Percentiles rank a stretch among this genome's conserved stretches.
Conservation (phyloP, 441 rosid genomes). For the Croton laevigatus region DNA sequence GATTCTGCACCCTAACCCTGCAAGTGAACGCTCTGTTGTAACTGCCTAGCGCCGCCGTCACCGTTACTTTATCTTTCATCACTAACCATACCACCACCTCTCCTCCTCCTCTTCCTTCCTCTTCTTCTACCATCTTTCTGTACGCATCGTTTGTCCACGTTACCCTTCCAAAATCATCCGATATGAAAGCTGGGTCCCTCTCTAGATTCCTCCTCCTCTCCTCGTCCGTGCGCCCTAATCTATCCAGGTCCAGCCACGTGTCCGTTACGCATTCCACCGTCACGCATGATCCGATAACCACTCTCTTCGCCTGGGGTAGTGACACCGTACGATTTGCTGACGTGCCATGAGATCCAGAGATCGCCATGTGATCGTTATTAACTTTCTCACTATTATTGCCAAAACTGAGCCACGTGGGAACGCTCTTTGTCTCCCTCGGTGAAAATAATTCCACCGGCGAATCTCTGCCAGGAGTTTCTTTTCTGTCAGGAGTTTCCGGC, state of each 20-base stretch:
- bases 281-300: constrained; percentile 45
- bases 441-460: background rate
- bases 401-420: constrained; percentile 49
- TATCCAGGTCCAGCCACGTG: constrained; percentile 52
- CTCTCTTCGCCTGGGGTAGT: constrained; percentile 22
- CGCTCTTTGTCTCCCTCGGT: constrained; percentile 12
- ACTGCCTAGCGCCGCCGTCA: constrained; percentile 18
- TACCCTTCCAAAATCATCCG: constrained; percentile 61
- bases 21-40: constrained; percentile 51
- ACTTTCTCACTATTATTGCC: constrained; percentile 21
- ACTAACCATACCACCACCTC: constrained; percentile 50
- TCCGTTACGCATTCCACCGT: constrained; percentile 75
- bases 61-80: constrained; percentile 42
- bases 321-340: background rate
- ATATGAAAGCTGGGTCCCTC: constrained; percentile 69
- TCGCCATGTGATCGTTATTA: background rate
- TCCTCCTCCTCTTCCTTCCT: constrained; percentile 18
- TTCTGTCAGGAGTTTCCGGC: constrained; percentile 51
- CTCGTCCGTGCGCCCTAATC: constrained; percentile 53
- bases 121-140: constrained; percentile 40
- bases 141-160: constrained; percentile 73
- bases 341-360: background rate
- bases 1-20: constrained; percentile 58
- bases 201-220: constrained; percentile 51
- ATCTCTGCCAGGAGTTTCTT: constrained; percentile 22